phyloP scores from a whole-genome alignment of 257 asterid species.

The Penstemon barbatus region DNA sequence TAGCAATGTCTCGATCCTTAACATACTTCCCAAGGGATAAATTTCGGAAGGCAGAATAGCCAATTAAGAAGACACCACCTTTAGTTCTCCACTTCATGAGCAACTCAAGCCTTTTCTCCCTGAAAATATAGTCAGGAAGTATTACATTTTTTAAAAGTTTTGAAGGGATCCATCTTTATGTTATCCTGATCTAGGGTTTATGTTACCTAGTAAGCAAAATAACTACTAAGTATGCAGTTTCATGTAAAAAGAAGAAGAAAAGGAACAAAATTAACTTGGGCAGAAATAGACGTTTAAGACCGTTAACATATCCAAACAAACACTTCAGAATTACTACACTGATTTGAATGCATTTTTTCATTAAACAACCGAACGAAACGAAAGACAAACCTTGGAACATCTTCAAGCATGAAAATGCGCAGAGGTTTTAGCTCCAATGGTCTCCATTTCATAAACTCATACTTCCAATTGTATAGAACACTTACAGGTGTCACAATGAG shows the following conservation, averaged over 20 bases:
- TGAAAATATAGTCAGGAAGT: slow-evolving; percentile 34
- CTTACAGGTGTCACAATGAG: slow-evolving; percentile 95
- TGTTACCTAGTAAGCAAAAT: background rate
- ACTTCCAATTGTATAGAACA: slow-evolving; percentile 93
- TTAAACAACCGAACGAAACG: slow-evolving; percentile 4
- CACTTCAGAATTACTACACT: slow-evolving; percentile 10
- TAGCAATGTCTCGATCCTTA: slow-evolving; percentile 82
- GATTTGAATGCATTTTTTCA: slow-evolving; percentile 13
- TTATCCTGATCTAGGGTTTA: slow-evolving; percentile 11
- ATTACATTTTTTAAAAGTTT: slow-evolving; percentile 17
- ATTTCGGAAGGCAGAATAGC: slow-evolving; percentile 86
- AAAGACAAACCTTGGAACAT: slow-evolving; percentile 74
- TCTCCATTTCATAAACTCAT: slow-evolving; percentile 86
- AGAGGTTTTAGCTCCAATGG: slow-evolving; percentile 93
- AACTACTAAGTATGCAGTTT: background rate
- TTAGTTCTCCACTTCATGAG: slow-evolving; percentile 80
- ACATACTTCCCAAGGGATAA: slow-evolving; percentile 83
- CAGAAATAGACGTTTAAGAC: slow-evolving; percentile 17
- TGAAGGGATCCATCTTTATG: slow-evolving; percentile 10
- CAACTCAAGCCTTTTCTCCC: slow-evolving; percentile 81
- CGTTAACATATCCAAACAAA: background rate
- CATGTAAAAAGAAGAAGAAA: slow-evolving; percentile 4
- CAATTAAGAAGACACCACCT: slow-evolving; percentile 91
- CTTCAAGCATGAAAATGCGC: slow-evolving; percentile 89
- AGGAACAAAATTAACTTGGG: slow-evolving; percentile 10